These are phyloP conservation scores for Gastrolobium bilobum DNA, from an alignment of 306 rosid genomes.

Conservation along the genomic window DNA sequence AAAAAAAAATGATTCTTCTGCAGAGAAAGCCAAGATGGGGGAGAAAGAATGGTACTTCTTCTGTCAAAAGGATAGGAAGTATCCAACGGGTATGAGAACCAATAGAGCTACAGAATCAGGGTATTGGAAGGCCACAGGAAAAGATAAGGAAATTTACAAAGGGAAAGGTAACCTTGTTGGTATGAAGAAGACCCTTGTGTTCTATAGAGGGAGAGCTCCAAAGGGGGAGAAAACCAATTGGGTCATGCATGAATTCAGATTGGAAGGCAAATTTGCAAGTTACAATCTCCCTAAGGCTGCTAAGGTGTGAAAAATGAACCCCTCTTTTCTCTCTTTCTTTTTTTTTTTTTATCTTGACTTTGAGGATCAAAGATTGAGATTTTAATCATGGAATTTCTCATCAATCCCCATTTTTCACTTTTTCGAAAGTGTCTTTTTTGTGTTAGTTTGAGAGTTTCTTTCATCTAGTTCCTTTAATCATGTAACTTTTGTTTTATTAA, in stretches of 20 bases:
- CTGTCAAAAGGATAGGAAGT: constrained; percentile 87
- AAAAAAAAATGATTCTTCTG: constrained; percentile 35
- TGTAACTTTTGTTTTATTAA: constrained; percentile 20
- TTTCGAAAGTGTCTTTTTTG: constrained; percentile 46
- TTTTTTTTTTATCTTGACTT: neutral
- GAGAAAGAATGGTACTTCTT: constrained; percentile 96
- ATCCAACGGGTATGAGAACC: constrained; percentile 97
- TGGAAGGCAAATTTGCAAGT: constrained; percentile 70
- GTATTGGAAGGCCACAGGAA: constrained; percentile 98
- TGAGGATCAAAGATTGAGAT: neutral
- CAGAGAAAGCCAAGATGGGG: constrained; percentile 95
- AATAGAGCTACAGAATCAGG: constrained; percentile 93
- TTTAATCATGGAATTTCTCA: constrained; percentile 36
- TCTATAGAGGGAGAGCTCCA: constrained; percentile 95
- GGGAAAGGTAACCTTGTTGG: constrained; percentile 77
- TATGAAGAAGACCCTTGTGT: constrained; percentile 96
- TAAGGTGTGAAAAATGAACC: constrained; percentile 53
- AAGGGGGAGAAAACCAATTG: constrained; percentile 92
- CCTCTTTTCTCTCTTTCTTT: neutral
- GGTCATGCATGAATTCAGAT: constrained; percentile 97
- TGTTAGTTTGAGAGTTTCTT: constrained; percentile 64
- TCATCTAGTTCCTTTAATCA: constrained; percentile 49
- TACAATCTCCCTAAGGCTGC: constrained; percentile 63
- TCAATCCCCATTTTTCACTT: constrained; percentile 15
- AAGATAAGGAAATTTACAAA: constrained; percentile 81